Evolutionary conservation across 768 basidiomycete species (phyloP), one percentile per base, ranked within the genome.

Genomic region (Clitopilus passeckerianus): DNA sequence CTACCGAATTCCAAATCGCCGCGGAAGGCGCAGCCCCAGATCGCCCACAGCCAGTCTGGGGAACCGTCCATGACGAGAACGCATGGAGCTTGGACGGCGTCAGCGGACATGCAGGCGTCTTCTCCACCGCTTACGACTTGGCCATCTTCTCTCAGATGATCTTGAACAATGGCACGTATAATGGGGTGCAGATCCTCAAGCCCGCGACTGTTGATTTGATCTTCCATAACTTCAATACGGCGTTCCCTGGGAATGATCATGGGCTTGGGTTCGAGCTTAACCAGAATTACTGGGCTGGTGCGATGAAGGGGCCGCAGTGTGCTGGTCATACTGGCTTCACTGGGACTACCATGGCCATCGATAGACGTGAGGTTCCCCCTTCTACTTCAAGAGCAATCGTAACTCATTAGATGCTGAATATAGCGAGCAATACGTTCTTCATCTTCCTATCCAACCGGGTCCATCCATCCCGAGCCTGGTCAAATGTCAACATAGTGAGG

Each of bases 81-180:
- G 67, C 67, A 34, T 71, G 70, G 68, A 64, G 68, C 43, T 53
- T 68, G 52, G 58, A 67, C 16, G 70, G 70, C 12, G 68, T 71
- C 22, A 59, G 68, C 4, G 68, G 70, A 20, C 70, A 71, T 53
- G 70, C 70, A 12, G 70, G 70, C 20, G 56, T 71, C 30, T 71
- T 65, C 54, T 71, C 70, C 2, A 71, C 63, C 43, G 68, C 68
- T 2, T 50, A 52, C 24, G 68, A 71, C 58, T 59, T 71, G 3
- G 68, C 65, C 7, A 65, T 68, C 20, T 71, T 71, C 46, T 69
- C 68, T 53, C 70, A 71, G 67, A 71, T 69, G 70, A 68, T 71
- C 22, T 54, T 69, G 50, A 70, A 71, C 52, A 69, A 70, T 50
- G 70, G 70, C 4, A 71, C 68, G 12, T 71, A 68, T 53, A 63